Base-by-base conservation (phyloP, 192 early-diverging fungal genomes). In the Backusella psychrophila region DNA sequence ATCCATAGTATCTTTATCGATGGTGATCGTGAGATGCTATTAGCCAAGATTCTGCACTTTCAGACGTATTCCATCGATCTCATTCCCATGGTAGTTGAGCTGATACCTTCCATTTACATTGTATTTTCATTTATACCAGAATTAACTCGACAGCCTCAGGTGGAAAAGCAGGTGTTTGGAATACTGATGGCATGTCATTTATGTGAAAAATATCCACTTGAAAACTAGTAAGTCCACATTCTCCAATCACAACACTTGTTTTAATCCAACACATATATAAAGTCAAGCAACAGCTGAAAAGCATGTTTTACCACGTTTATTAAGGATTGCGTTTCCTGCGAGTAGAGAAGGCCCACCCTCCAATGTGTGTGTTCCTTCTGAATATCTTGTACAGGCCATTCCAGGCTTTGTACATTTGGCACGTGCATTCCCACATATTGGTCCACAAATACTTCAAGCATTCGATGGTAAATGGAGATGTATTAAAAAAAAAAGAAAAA, bases 51-150 rank as follows among this genome's bases (percentile, higher is more conserved):
- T 8, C 53, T 92, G 7, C 89, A 90, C 77, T 90, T 90, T 56
- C 88, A 90, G 73, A 88, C 90, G 3, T 91, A 89, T 80, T 80
- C 82, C n/a, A 77, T 78, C 31, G 73, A 77, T 0, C 74, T 87
- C 4, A 87, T 92, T 23, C 80, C 79, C 9, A 78, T 85, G 72
- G 80, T 91, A 71, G 88, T 91, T n/a, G 76, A 82, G 26, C 69
- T 83, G n/a, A 86, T 92, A 29, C 90, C 90, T 19, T 91, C 90
- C 17, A 88, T 92, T 82, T 89, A 90, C 52, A 86, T 88, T 12
- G 85, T 87, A 39, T 69, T 84, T 14, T 85, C 87, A 69, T 90
- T 89, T 81, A 78, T 92, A 14, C 76, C 85, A 0, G 89, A 92
- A 72, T 81, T 92, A 33, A 77, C 90, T 23, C 76, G 75, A 33